Evolutionary conservation across 225 moss, liverwort and hornwort genomes (phyloP), one percentile per base, ranked within the genome.

Genomic region (Sphagnum contortum): DNA sequence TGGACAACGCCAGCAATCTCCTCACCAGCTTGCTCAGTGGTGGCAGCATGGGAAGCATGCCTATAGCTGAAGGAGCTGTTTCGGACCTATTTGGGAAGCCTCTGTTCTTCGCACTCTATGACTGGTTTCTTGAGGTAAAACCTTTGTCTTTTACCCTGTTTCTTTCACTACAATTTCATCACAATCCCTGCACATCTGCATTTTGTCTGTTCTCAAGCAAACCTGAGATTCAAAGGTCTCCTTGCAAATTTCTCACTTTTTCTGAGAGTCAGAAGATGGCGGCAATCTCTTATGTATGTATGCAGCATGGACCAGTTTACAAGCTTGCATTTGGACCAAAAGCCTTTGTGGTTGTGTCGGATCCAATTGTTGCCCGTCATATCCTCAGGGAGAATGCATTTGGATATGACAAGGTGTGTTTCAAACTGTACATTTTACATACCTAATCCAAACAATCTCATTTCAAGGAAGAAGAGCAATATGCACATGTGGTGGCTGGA

Each of bases 241-340:
- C 12, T n/a, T 12, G 62, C 13, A 4, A 8, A 11, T 51, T 63
- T 6, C 6, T 4, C 29, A 9, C 8, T 44, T 6, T 49, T 48
- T 64, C 11, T 48, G 63, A 50, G 52, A 9, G 52, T 52, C 29
- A 29, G 29, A 29, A 29, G 29, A 0, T 29, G 29, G 29, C 1
- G 29, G 29, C 29, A 29, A 29, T 29, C 29, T 29, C 29, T 29
- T 29, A 29, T 29, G 29, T 7, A 5, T 14, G 12, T 7, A 3
- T 50, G 77, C 85, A 98, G 96, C 91, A 98, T 64, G 98, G 93
- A 5, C 83, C 90, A 47, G 93, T 98, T 12, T 99, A 99, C 76
- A 99, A 93, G 77, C 88, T 99, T 50, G 93, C 91, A 6, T 99
- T 99, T 76, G 98, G 98, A 69, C 98, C 98, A 8, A 99, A 99